A percentile compares a stretch with the other conserved stretches of the same genome.
Conservation (phyloP, 2,329 filamentous ascomycete genomes). For the Colletotrichum falcatum region DNA sequence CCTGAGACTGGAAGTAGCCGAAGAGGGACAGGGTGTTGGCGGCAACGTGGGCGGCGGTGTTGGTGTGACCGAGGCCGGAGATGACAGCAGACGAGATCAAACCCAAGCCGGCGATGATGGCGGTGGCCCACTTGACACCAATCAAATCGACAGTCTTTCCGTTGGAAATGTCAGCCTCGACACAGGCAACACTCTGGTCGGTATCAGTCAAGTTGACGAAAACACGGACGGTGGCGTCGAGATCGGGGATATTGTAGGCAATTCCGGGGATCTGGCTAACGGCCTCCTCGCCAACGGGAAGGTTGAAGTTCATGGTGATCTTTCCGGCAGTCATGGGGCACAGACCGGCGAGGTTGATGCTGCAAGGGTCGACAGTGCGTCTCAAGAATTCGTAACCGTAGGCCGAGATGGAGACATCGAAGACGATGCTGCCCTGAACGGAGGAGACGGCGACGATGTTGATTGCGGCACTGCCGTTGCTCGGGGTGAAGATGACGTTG, state of each 20-base stretch:
- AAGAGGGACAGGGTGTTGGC: constrained; percentile 95
- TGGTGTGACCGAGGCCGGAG: constrained; percentile 90
- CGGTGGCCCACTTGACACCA: constrained; percentile 90
- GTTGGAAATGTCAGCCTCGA: constrained; percentile 90
- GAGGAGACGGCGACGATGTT: constrained; percentile 85
- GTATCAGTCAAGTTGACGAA: constrained; percentile 78
- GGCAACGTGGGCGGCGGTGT: constrained; percentile 93
- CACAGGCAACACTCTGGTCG: constrained; percentile 79
- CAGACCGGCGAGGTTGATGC: constrained; percentile 75
- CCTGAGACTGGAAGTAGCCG: constrained; percentile 93
- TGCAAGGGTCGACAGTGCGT: constrained; percentile 80
- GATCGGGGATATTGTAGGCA: constrained; percentile 89
- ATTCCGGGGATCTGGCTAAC: constrained; percentile 80
- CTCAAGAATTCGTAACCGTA: constrained; percentile 84
- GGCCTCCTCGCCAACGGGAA: constrained; percentile 68
- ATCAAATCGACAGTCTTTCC: constrained; percentile 91
- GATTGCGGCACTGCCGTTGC: constrained; percentile 78
- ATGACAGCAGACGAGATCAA: constrained; percentile 88
- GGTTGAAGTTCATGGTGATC: constrained; percentile 80
- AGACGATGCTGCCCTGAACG: constrained; percentile 84
- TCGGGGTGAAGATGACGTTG: constrained; percentile 83
- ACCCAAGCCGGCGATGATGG: constrained; percentile 86
- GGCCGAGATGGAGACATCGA: constrained; percentile 80
- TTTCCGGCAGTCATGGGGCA: constrained; percentile 92
- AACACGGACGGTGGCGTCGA: constrained; percentile 87